Conservation (phyloP, 192 early-diverging fungal species). For the Ambispora gerdemannii region DNA sequence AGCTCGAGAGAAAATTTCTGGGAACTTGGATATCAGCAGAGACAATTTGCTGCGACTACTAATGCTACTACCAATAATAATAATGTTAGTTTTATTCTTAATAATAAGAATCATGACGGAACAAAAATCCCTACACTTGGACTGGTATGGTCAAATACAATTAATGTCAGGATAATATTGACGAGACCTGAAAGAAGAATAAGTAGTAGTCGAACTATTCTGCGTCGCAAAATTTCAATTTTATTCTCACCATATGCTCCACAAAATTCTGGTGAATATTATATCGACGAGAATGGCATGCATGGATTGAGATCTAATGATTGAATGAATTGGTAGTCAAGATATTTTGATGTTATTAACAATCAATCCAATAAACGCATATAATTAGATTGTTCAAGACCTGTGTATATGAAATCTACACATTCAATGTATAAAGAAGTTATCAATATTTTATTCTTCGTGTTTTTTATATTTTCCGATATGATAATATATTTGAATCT, state of each 20-base stretch:
- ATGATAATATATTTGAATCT: too few relatives aligned
- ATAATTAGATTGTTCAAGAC: too few relatives aligned
- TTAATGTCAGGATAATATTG: slow-evolving; percentile 65
- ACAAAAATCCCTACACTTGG: slow-evolving; percentile 70
- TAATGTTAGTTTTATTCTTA: too few relatives aligned
- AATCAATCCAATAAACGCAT: too few relatives aligned
- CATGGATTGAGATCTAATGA: slow-evolving; percentile 13
- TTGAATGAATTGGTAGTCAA: too few relatives aligned
- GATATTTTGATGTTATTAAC: too few relatives aligned
- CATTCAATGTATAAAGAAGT: too few relatives aligned
- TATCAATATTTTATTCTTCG: too few relatives aligned
- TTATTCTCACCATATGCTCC: slow-evolving; percentile 21
- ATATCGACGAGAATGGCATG: slow-evolving; percentile 15
- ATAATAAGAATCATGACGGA: slow-evolving; percentile 24
- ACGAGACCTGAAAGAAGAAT: neutral
- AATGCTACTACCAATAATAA: too few relatives aligned
- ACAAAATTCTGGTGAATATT: slow-evolving; percentile 8
- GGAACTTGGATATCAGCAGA: slow-evolving; percentile 26
- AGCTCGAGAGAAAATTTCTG: neutral
- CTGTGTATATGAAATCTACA: too few relatives aligned
- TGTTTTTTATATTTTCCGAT: too few relatives aligned
- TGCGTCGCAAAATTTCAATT: slow-evolving; percentile 11
- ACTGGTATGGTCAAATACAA: slow-evolving; percentile 66
- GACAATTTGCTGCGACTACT: slow-evolving; percentile 27
- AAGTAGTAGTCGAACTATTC: neutral